Evolutionary conservation across 495 filamentous ascomycete species (phyloP), one percentile per base, ranked within the genome.

Genomic region (Aspergillus taichungensis): DNA sequence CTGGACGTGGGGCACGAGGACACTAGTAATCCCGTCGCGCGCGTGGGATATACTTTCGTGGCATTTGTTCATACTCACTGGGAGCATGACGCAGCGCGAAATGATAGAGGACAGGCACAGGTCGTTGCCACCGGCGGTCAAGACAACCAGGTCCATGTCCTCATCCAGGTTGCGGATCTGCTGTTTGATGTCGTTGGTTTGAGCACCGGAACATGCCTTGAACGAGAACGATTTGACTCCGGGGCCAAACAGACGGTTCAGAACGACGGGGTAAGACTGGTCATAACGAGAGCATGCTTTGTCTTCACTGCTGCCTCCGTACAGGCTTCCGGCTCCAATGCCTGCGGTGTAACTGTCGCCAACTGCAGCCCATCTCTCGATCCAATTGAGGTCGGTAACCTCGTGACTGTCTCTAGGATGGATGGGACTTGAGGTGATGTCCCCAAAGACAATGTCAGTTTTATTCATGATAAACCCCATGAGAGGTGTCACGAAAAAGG

Each of bases 341-440:
- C 62, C 62, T 3, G 62, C 59, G 6, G 57, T 65, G 42, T 49
- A 65, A 34, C 53, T 57, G 50, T 65, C 62, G 11, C 62, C 62
- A 6, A 65, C 33, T 13, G 62, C 62, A 4, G 57, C 62, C 57
- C 55, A 65, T 1, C 42, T 40, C 27, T 51, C 37, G 5, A 63
- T 46, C 53, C 54, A 65, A 32, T 36, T 9, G 14, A 61, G 53
- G 39, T 62, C 53, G 11, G 18, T 48, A 4, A 50, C 37, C 6
- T 50, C 29, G 27, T 36, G 8, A 5, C n/a, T 8, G n/a, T 40
- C 38, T 8, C 36, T 35, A 1, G 42, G 34, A 7, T 30, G 37
- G 7, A 13, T 18, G 28, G 49, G 46, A 12, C 42, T 54, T 39
- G 37, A 45, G 29, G 47, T 34, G 4, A 4, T 24, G 18, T 24